Base-by-base conservation (phyloP, 371 early-diverging fungal species). In the Mortierella sp. region DNA sequence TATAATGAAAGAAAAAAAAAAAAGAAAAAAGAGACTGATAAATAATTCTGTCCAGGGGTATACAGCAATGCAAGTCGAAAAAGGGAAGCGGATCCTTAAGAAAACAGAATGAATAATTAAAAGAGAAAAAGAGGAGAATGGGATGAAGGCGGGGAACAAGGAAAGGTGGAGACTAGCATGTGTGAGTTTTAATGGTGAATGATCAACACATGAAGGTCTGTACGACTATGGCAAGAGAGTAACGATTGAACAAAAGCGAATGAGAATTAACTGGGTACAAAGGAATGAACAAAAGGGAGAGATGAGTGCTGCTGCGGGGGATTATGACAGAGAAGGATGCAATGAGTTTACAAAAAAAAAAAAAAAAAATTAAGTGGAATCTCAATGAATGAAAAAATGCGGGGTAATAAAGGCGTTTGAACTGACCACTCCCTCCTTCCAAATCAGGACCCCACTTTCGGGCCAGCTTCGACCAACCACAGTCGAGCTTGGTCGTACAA, bases 201-300 rank as follows among this genome's bases (percentile, higher is more conserved):
- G 76, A n/a, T 70, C 70, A 76, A 70, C 71, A 70, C 70, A 67
- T 76, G 76, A 65, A 57, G 76, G 70, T 74, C 76, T 52, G 32
- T 24, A 43, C 70, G 71, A 70, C 76, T 58, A 55, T 28, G 6
- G 55, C 6, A 50, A 10, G 50, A 28, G 50, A 21, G 21, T n/a
- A 19, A 6, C n/a, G 50, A 28, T n/a, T 55, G 13, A 21, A 59
- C 57, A 57, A 57, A 10, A 28, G 2, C 28, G 28, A 28, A 28
- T 28, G 28, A 28, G 28, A 28, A 28, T 28, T 28, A 13, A 28
- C 33, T 8, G 19, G 36, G 11, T 33, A 45, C 3, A 22, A 24
- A 38, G 16, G 11, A 33, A n/a, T 28, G 3, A 48, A 38, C 33
- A 24, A 45, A 28, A 28, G 38, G n/a, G 32, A 28, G 24, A 22